Evolutionary conservation across 257 asterid genomes (phyloP).

Genomic region (Leonotis leonurus): DNA sequence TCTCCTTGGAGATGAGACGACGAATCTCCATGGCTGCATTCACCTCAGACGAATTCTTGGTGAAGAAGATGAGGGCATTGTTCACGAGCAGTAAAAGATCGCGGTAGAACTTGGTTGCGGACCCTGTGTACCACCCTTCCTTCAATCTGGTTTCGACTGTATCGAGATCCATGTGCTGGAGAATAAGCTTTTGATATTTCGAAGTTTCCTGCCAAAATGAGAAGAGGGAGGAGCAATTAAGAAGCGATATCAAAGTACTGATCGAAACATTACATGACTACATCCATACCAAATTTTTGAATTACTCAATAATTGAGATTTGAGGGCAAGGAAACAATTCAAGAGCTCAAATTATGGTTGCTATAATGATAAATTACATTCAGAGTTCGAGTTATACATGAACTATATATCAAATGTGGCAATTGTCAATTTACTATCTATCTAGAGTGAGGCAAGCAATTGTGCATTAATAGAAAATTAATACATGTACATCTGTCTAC

Average conservation of each 20-base stretch:
- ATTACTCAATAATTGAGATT: too few relatives aligned
- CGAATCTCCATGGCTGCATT: slow-evolving; percentile 48
- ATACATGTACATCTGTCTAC: not conserved
- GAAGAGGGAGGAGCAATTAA: not conserved
- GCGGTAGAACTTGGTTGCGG: slow-evolving; percentile 51
- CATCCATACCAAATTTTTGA: too few relatives aligned
- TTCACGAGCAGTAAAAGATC: slow-evolving; percentile 59
- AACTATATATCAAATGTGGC: too few relatives aligned
- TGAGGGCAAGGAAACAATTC: too few relatives aligned
- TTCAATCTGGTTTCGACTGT: slow-evolving; percentile 40
- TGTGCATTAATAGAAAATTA: not conserved
- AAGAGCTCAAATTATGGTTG: too few relatives aligned
- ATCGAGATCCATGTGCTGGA: slow-evolving; percentile 50
- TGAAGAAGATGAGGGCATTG: slow-evolving; percentile 60
- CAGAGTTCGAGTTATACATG: too few relatives aligned
- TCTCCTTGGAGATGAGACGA: slow-evolving; percentile 32
- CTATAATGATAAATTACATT: too few relatives aligned
- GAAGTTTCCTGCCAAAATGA: slow-evolving; percentile 35
- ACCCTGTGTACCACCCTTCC: slow-evolving; percentile 42
- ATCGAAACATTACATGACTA: too few relatives aligned
- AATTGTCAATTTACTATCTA: too few relatives aligned
- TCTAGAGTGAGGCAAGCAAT: too few relatives aligned
- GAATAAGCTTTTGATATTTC: slow-evolving; percentile 37
- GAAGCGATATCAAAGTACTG: not conserved
- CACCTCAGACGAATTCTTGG: slow-evolving; percentile 37